phyloP scores from a whole-genome alignment of 306 rosid species.

The Fragaria vesca region DNA sequence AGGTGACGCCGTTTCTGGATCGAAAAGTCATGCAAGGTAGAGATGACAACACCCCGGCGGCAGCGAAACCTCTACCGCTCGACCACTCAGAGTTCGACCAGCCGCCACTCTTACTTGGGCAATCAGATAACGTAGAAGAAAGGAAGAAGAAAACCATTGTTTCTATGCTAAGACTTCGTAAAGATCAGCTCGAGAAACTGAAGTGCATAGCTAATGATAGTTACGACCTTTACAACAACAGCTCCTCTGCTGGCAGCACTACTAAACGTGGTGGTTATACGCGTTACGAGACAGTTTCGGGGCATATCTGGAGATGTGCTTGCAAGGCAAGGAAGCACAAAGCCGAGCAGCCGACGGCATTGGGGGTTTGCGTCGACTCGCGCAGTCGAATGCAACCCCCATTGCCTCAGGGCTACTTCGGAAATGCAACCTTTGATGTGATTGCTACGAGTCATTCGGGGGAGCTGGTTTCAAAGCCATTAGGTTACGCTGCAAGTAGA shows the following conservation, averaged over 20 bases:
- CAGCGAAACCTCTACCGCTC: not conserved
- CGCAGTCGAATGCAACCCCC: slow-evolving; percentile 44
- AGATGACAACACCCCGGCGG: slow-evolving; percentile 3
- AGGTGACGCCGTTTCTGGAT: slow-evolving; percentile 41
- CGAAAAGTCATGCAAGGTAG: slow-evolving; percentile 24
- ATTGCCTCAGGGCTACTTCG: slow-evolving; percentile 48
- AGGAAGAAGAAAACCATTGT: slow-evolving; percentile 35
- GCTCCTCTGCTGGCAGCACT: not conserved
- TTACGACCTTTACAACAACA: not conserved
- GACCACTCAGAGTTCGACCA: slow-evolving; percentile 16
- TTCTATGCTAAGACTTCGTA: slow-evolving; percentile 37
- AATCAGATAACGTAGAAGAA: slow-evolving; percentile 27
- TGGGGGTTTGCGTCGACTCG: slow-evolving; percentile 43
- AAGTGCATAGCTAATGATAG: slow-evolving; percentile 40
- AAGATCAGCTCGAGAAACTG: slow-evolving; percentile 42
- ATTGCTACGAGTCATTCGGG: slow-evolving; percentile 41
- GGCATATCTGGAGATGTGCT: slow-evolving; percentile 60
- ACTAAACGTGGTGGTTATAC: slow-evolving; percentile 27
- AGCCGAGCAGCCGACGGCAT: slow-evolving; percentile 35
- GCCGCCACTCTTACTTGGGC: slow-evolving; percentile 30
- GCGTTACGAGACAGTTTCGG: slow-evolving; percentile 43
- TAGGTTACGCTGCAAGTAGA: slow-evolving; percentile 51
- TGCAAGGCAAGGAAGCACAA: slow-evolving; percentile 45
- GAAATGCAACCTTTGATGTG: slow-evolving; percentile 53
- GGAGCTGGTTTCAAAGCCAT: slow-evolving; percentile 46